Conservation (phyloP, 2,329 filamentous ascomycete genomes). For the Aspergillus piperis region DNA sequence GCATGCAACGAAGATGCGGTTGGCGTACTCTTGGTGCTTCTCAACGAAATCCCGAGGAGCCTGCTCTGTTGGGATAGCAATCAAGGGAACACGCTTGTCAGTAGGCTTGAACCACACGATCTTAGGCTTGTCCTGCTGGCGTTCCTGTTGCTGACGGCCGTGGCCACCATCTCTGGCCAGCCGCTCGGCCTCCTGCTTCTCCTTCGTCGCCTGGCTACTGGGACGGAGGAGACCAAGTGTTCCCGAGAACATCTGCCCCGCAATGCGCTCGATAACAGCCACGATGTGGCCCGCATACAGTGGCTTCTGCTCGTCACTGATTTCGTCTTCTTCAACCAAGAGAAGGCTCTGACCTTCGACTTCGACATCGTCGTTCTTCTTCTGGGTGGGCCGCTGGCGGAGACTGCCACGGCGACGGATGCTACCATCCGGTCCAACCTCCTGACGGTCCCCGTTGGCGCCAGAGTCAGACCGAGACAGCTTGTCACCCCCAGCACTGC, state of each 20-base stretch:
- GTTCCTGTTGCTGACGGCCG: slow-evolving; percentile 73
- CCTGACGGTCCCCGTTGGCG: slow-evolving; percentile 63
- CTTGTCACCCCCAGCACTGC: slow-evolving; percentile 69
- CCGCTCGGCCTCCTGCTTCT: slow-evolving; percentile 97
- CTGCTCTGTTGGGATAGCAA: slow-evolving; percentile 97
- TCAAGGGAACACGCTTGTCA: slow-evolving; percentile 96
- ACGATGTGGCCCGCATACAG: slow-evolving; percentile 96
- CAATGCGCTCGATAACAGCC: slow-evolving; percentile 93
- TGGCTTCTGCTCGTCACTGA: slow-evolving; percentile 97
- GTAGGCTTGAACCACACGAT: slow-evolving; percentile 99
- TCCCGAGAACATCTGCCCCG: slow-evolving; percentile 98
- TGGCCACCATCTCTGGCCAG: slow-evolving; percentile 80
- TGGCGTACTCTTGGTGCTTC: slow-evolving; percentile 96
- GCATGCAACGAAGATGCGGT: slow-evolving; percentile 96
- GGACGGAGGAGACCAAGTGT: slow-evolving; percentile 91
- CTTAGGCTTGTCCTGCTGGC: slow-evolving; percentile 95
- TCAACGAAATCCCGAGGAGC: slow-evolving; percentile 97
- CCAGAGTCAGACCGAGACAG: slow-evolving; percentile 59
- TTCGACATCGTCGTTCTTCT: slow-evolving; percentile 99
- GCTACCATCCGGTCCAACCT: slow-evolving; percentile 71
- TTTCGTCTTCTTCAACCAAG: slow-evolving; percentile 96
- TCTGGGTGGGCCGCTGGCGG: slow-evolving; percentile 93
- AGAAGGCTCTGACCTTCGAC: slow-evolving; percentile 97
- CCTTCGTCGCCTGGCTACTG: slow-evolving; percentile 97
- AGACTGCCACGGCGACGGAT: slow-evolving; percentile 92